A percentile compares a stretch with the other conserved stretches of the same genome.
phyloP scores from a whole-genome alignment of 257 asterid genomes.

The Solanum pennellii region DNA sequence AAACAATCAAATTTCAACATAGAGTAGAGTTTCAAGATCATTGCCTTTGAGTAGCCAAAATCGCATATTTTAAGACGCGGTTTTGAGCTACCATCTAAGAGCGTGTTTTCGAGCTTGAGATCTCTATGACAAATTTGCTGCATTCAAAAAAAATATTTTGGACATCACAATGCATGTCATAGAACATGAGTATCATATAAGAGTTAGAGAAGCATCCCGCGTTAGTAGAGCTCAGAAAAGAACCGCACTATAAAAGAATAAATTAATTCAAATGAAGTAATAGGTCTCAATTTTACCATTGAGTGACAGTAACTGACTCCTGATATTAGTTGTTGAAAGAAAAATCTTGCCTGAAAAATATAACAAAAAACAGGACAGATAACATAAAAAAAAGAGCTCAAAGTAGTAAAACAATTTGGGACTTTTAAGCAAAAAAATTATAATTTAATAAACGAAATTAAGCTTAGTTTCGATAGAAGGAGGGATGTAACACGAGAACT shows the following conservation, averaged over 20 bases:
- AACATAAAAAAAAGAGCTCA: not conserved
- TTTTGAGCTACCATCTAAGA: conserved; percentile 54
- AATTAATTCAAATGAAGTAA: not conserved
- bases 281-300: conserved; percentile 25
- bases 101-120: conserved; percentile 73
- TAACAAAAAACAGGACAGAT: not conserved
- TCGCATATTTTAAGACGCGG: conserved; percentile 74
- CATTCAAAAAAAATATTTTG: not conserved
- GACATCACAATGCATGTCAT: not conserved
- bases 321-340: conserved; percentile 66
- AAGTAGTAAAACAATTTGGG: not conserved
- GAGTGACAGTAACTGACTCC: conserved; percentile 83
- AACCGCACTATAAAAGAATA: not conserved
- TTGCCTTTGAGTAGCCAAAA: conserved; percentile 75
- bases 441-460: too few relatives aligned
- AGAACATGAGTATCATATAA: not conserved
- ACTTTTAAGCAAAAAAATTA: not conserved
- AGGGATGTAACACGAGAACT: not conserved
- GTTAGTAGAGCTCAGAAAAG: not conserved
- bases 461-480: not conserved
- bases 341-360: conserved; percentile 51
- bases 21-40: not conserved
- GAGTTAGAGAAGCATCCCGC: not conserved
- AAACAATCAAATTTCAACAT: not conserved
- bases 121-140: conserved; percentile 86